A percentile compares a stretch with the other conserved stretches of the same genome.
Conservation (phyloP, 306 rosid species). For the Prunus mume region DNA sequence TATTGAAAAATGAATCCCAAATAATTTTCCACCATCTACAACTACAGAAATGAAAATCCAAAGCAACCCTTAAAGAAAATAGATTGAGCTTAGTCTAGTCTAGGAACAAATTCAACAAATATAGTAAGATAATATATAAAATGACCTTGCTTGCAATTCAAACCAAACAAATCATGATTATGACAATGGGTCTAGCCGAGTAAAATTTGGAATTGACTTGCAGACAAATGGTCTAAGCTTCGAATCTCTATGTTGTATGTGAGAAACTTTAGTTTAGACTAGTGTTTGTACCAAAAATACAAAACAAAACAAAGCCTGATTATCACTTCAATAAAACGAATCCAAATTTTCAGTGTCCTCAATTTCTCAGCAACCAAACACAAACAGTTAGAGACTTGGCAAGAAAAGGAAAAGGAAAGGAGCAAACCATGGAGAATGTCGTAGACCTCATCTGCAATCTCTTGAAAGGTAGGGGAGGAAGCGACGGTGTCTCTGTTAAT, state of each 20-base stretch:
- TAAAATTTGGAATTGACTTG: too few relatives aligned
- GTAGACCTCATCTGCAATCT: conserved; percentile 58
- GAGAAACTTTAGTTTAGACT: background rate
- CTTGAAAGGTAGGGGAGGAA: conserved; percentile 60
- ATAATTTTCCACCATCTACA: background rate
- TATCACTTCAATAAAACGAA: too few relatives aligned
- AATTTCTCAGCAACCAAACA: background rate
- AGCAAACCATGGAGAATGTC: conserved; percentile 78
- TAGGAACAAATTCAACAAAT: too few relatives aligned
- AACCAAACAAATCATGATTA: too few relatives aligned
- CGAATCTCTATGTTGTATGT: too few relatives aligned
- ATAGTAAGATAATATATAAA: too few relatives aligned
- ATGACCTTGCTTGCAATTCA: too few relatives aligned
- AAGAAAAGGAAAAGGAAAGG: background rate
- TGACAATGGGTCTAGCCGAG: too few relatives aligned
- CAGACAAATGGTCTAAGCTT: too few relatives aligned
- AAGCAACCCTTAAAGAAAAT: background rate
- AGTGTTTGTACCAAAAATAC: too few relatives aligned
- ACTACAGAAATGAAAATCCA: background rate
- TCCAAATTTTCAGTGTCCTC: background rate
- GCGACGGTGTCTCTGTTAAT: conserved; percentile 55
- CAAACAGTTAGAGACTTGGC: background rate
- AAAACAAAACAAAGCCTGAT: too few relatives aligned
- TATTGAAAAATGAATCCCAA: background rate
- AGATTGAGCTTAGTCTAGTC: background rate